phyloP scores from a whole-genome alignment of 1,284 basidiomycete genomes.

The Fomitopsis schrenkii region DNA sequence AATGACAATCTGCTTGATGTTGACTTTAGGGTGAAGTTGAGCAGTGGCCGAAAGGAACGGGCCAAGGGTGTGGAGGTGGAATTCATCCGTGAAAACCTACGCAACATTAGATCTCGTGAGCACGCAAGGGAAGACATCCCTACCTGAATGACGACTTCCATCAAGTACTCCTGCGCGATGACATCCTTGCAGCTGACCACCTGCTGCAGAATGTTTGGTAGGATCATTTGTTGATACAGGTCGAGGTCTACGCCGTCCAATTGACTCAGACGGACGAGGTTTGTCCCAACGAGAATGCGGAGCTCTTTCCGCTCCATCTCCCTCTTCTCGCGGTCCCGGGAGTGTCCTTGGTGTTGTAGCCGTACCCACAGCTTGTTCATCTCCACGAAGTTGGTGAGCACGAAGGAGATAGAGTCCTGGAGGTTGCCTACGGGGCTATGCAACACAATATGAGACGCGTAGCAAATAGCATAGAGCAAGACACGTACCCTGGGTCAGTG shows the following conservation, averaged over 20 bases:
- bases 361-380: slow-evolving; percentile 99
- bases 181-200: slow-evolving; percentile 96
- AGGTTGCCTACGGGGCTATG: slow-evolving; percentile 80
- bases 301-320: slow-evolving; percentile 92
- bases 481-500: slow-evolving; percentile 69
- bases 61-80: slow-evolving; percentile 88
- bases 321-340: slow-evolving; percentile 90
- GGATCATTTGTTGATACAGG: slow-evolving; percentile 80
- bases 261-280: slow-evolving; percentile 89
- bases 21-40: slow-evolving; percentile 91
- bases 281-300: slow-evolving; percentile 92
- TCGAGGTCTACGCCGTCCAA: slow-evolving; percentile 91
- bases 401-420: slow-evolving; percentile 90
- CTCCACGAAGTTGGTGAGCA: slow-evolving; percentile 95
- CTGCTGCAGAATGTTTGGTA: slow-evolving; percentile 90
- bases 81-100: slow-evolving; percentile 94
- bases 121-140: background rate
- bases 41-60: slow-evolving; percentile 93
- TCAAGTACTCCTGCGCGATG: slow-evolving; percentile 95
- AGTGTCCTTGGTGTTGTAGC: slow-evolving; percentile 93
- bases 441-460: background rate
- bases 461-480: background rate
- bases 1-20: slow-evolving; percentile 96
- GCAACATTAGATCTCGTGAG: background rate
- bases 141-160: slow-evolving; percentile 97